Percentiles rank a stretch among this genome's conserved stretches.
phyloP scores from a whole-genome alignment of 1,284 basidiomycete genomes.

The Mycena sp. region DNA sequence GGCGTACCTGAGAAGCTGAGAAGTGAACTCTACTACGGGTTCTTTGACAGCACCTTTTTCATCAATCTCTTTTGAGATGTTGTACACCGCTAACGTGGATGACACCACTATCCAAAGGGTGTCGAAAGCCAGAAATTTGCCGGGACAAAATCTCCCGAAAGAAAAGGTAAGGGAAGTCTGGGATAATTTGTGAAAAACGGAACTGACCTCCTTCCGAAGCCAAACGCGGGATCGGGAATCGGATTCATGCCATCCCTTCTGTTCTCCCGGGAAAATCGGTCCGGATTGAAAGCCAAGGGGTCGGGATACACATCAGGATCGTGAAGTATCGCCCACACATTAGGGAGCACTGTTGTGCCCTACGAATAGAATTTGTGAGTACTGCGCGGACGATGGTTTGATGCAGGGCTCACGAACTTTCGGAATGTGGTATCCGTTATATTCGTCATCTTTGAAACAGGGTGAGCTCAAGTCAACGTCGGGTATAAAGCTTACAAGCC shows the following conservation, averaged over 20 bases:
- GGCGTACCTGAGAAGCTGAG: slow-evolving; percentile 53
- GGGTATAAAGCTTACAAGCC: too few relatives aligned
- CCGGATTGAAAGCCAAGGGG: slow-evolving; percentile 45
- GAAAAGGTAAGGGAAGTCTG: too few relatives aligned
- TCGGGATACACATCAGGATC: slow-evolving; percentile 46
- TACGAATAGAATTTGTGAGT: not conserved
- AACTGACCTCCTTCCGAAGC: slow-evolving; percentile 53
- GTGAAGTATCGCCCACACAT: slow-evolving; percentile 50
- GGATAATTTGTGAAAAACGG: too few relatives aligned
- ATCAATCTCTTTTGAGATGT: slow-evolving; percentile 51
- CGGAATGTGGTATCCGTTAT: slow-evolving; percentile 54
- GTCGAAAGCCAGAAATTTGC: slow-evolving; percentile 55
- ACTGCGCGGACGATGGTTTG: not conserved
- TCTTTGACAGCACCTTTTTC: slow-evolving; percentile 52
- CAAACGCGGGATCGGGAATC: slow-evolving; percentile 49
- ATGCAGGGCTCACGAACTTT: slow-evolving; percentile 26
- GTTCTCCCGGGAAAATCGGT: slow-evolving; percentile 41
- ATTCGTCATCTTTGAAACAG: slow-evolving; percentile 48
- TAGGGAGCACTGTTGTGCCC: slow-evolving; percentile 52
- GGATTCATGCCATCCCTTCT: slow-evolving; percentile 36
- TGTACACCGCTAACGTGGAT: slow-evolving; percentile 53
- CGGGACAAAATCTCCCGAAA: slow-evolving; percentile 53
- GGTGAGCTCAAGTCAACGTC: too few relatives aligned
- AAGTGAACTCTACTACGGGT: slow-evolving; percentile 51
- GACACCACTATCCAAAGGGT: slow-evolving; percentile 59